Evolutionary conservation across 192 early-diverging fungal species (phyloP).

Genomic region (Cetraspora pellucida): DNA sequence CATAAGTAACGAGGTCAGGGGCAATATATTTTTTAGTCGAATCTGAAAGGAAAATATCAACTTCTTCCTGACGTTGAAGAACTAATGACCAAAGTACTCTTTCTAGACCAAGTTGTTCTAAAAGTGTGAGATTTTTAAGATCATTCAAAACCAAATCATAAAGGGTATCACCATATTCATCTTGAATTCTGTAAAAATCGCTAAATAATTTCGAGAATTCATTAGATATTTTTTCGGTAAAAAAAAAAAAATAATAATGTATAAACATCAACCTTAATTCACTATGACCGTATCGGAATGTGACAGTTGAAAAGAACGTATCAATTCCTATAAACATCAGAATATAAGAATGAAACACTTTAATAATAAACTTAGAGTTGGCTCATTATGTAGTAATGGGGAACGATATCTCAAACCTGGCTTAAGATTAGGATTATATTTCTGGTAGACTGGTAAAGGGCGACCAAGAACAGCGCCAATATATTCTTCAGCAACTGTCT

Average conservation of each 20-base stretch:
- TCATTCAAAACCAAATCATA: background rate
- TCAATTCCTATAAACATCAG: background rate
- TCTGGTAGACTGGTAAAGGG: too few relatives aligned
- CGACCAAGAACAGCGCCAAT: too few relatives aligned
- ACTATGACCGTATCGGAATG: conserved; percentile 1
- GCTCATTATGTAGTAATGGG: too few relatives aligned
- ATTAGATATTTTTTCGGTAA: background rate
- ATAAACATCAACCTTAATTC: conserved; percentile 7
- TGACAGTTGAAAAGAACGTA: background rate
- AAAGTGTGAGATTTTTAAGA: background rate
- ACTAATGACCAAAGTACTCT: conserved; percentile 7
- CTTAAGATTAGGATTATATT: too few relatives aligned
- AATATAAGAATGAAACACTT: too few relatives aligned
- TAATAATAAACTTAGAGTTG: too few relatives aligned
- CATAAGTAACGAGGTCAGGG: background rate
- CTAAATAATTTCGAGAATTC: background rate
- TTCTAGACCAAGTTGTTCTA: conserved; percentile 18
- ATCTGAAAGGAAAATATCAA: conserved; percentile 23
- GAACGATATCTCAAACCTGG: too few relatives aligned
- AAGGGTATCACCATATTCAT: conserved; percentile 7
- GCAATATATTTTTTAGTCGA: background rate
- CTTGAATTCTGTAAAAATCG: conserved; percentile 19
- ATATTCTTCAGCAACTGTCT: too few relatives aligned
- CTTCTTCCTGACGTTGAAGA: conserved; percentile 27
- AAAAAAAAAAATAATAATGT: background rate